phyloP scores from a whole-genome alignment of 1,284 basidiomycete species.

The Agaricales sp. region DNA sequence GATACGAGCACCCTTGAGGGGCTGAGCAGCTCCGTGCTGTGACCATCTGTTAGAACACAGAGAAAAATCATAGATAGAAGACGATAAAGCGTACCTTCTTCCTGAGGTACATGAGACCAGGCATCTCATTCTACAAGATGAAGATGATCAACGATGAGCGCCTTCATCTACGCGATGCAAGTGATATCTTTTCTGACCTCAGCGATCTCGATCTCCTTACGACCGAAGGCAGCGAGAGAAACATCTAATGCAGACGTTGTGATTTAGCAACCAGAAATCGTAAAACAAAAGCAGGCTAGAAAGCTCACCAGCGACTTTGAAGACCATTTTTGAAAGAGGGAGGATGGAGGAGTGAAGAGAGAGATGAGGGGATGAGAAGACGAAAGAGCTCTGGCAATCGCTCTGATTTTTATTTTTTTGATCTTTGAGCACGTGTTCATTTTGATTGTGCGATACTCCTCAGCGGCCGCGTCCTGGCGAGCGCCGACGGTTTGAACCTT shows the following conservation, averaged over 20 bases:
- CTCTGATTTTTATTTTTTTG: constrained; percentile 18
- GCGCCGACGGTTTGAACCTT: too few species aligned
- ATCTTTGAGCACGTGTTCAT: constrained; percentile 21
- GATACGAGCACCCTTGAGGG: constrained; percentile 92
- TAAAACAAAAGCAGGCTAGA: neutral
- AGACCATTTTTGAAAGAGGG: constrained; percentile 47
- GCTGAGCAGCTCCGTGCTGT: constrained; percentile 75
- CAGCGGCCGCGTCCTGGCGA: neutral
- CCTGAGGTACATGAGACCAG: constrained; percentile 88
- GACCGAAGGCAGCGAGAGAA: constrained; percentile 93
- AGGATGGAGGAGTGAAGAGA: constrained; percentile 14
- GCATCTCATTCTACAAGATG: constrained; percentile 71
- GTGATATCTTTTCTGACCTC: constrained; percentile 55
- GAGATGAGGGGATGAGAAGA: constrained; percentile 22
- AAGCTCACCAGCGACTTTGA: constrained; percentile 69
- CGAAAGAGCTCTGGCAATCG: constrained; percentile 19
- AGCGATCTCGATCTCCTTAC: constrained; percentile 98
- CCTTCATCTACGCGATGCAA: constrained; percentile 6
- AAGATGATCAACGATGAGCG: constrained; percentile 10
- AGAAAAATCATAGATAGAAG: neutral
- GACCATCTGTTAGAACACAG: constrained; percentile 12
- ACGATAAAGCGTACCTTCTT: constrained; percentile 45
- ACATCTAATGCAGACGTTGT: constrained; percentile 47
- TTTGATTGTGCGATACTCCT: constrained; percentile 6
- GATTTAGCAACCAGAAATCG: neutral